Evolutionary conservation across 257 asterid species (phyloP).

Genomic region (Leonotis leonurus): DNA sequence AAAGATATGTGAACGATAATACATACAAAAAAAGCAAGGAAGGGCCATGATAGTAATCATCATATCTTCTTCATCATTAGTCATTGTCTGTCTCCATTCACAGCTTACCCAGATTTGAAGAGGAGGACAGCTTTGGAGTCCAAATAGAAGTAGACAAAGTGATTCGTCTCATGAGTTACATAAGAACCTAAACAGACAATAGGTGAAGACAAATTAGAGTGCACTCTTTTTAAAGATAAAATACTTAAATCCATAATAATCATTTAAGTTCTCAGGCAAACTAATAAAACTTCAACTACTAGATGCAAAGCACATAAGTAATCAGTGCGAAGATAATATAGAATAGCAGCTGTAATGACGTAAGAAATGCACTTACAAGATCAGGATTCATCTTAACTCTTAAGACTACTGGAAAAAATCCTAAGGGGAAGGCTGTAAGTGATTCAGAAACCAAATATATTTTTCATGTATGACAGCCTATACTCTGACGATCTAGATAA

Average conservation of each 20-base stretch:
- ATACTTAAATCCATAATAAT: conserved; percentile 1
- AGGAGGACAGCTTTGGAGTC: conserved; percentile 89
- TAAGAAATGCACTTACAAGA: no score
- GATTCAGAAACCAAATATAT: no score
- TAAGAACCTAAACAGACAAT: conserved; percentile 58
- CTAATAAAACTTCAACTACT: no score
- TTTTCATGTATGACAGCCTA: no score
- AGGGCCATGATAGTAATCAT: conserved; percentile 14
- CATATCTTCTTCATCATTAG: conserved; percentile 19
- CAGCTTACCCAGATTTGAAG: conserved; percentile 86
- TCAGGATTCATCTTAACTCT: no score
- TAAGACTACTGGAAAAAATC: no score
- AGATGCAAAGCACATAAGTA: no score
- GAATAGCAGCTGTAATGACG: no score
- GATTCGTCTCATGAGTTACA: conserved; percentile 97
- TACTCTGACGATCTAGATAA: no score
- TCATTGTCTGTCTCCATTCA: conserved; percentile 14
- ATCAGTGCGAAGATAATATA: no score
- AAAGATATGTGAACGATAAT: conserved; percentile 31
- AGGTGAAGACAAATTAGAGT: conserved; percentile 14
- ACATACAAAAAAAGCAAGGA: conserved; percentile 45
- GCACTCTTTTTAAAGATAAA: not conserved
- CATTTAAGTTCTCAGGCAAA: no score
- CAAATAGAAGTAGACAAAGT: conserved; percentile 98
- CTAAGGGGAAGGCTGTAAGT: no score